phyloP scores from a whole-genome alignment of 2,329 filamentous ascomycete species.

The Tolypocladium guangdongense region DNA sequence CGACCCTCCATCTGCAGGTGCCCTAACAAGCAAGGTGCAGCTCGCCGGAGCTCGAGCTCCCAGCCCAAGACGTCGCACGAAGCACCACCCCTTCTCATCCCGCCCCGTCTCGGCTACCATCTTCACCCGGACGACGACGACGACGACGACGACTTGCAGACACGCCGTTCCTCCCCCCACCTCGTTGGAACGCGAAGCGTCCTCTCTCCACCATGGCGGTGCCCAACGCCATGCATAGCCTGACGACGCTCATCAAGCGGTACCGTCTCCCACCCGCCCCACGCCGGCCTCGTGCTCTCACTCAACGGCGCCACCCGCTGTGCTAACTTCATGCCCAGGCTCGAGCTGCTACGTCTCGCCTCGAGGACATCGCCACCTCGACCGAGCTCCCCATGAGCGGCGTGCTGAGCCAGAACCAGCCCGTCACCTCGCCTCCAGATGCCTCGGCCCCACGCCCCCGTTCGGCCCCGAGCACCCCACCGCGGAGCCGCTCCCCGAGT shows the following conservation, averaged over 20 bases:
- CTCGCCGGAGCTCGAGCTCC: too few species aligned
- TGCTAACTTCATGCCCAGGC: constrained; percentile 52
- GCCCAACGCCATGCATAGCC: constrained; percentile 82
- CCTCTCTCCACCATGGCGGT: constrained; percentile 46
- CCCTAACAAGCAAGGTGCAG: too few species aligned
- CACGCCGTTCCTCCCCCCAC: background rate
- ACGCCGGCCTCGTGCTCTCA: background rate
- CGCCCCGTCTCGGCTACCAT: background rate
- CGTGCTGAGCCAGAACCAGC: constrained; percentile 26
- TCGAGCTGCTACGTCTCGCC: constrained; percentile 92
- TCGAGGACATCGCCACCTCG: constrained; percentile 90
- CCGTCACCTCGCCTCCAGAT: constrained; percentile 18
- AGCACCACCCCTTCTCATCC: too few species aligned
- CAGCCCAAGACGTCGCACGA: too few species aligned
- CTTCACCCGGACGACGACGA: background rate
- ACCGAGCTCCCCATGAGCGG: constrained; percentile 47
- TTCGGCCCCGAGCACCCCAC: constrained; percentile 24
- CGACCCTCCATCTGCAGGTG: too few species aligned
- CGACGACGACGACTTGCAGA: too few species aligned
- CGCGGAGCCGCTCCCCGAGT: constrained; percentile 55
- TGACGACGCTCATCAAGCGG: constrained; percentile 97
- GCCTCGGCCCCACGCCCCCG: constrained; percentile 27
- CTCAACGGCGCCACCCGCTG: background rate
- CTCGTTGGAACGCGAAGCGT: background rate
- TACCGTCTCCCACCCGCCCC: constrained; percentile 29